phyloP scores from a whole-genome alignment of 768 basidiomycete species.

The Boletus insuetus region DNA sequence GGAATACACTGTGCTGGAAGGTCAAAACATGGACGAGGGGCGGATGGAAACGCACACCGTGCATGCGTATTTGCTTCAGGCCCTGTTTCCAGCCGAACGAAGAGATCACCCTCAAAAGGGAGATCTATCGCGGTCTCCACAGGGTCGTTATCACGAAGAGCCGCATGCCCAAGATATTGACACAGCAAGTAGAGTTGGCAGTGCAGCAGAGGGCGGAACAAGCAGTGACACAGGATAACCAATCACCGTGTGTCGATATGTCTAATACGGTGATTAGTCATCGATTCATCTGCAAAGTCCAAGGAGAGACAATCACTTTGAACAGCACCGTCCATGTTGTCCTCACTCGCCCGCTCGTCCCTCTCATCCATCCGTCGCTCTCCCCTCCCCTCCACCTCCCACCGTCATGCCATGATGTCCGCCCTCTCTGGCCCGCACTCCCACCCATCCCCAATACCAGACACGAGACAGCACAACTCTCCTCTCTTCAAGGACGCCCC shows the following conservation, averaged over 20 bases:
- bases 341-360: slow-evolving; percentile 17
- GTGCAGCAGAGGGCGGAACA: too few species aligned
- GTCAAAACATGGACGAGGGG: neutral
- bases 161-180: too few species aligned
- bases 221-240: neutral
- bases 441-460: slow-evolving; percentile 18
- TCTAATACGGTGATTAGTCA: slow-evolving; percentile 18
- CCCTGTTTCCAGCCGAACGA: slow-evolving; percentile 47
- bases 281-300: neutral
- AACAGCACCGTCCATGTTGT: slow-evolving; percentile 19
- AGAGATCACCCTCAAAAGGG: slow-evolving; percentile 81
- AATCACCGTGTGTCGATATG: slow-evolving; percentile 4
- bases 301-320: neutral
- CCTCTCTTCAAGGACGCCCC: slow-evolving; percentile 43
- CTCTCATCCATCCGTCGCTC: slow-evolving; percentile 1
- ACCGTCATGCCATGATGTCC: slow-evolving; percentile 67
- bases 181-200: slow-evolving; percentile 47
- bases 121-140: slow-evolving; percentile 85
- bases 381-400: slow-evolving; percentile 8
- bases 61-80: slow-evolving; percentile 41
- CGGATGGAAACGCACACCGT: slow-evolving; percentile 59
- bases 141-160: too few species aligned
- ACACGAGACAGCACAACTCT: slow-evolving; percentile 15
- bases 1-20: slow-evolving; percentile 65
- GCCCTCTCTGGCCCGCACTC: slow-evolving; percentile 42